Base-by-base conservation (phyloP, 225 moss, liverwort and hornwort species). In the Sphagnum tenellum region DNA sequence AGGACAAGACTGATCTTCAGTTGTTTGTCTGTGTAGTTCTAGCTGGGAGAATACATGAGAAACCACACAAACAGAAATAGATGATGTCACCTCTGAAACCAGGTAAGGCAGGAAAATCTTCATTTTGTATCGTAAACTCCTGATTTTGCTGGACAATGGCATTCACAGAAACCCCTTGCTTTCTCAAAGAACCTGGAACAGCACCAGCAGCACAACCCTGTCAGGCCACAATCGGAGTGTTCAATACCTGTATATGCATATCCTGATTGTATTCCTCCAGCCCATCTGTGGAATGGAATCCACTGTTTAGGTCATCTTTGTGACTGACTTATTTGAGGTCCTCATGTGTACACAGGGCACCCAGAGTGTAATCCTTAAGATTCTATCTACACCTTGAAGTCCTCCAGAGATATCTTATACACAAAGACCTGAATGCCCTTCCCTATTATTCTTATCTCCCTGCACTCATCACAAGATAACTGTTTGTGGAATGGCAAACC, bases 101-200 rank as follows among this genome's bases (percentile, higher is more conserved):
- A 78, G 95, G 95, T 72, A 96, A 82, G 55, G 93, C 96, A 68
- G 96, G 96, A 66, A 98, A 98, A 78, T 98, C 96, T 79, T 98
- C 96, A 78, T 89, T 98, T 75, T 89, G 96, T 75, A 93, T 98
- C 73, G 89, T 98, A 82, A 98, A 98, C 80, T 90, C 96, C 77
- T 93, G 93, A 74, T 89, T 98, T 78, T 98, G 96, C 77, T 93
- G 93, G 63, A 98, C 96, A 80, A 93, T 87, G 63, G 93, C 70
- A 71, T 96, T 92, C 68, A 98, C 88, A 77, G 86, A 87, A 71
- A 90, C 88, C 73, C 91, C 96, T 88, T 89, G 95, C 89, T 98
- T 98, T 84, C 90, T 98, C 83, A 98, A 80, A 68, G 73, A 80
- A 86, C 88, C 96, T 90, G 89, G 74, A 74, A 56, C 72, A 78